Evolutionary conservation across 441 rosid species (phyloP), one percentile per base, ranked within the genome.

Genomic region (Sinapis alba): DNA sequence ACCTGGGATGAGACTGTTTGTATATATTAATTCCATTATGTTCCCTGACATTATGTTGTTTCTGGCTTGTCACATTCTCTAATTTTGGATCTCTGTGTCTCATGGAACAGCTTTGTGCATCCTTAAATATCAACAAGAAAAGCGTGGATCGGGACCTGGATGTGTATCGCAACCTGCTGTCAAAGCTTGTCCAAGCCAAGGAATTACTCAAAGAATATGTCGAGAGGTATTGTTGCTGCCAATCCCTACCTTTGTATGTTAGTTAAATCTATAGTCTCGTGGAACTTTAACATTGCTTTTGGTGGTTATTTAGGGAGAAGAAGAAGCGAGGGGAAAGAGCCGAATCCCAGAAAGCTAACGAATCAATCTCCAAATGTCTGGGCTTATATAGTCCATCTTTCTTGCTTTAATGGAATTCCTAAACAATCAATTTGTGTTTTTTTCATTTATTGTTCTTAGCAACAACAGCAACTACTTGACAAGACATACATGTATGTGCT

Each of bases 141-240:
- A 90, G 95, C 71, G 97, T 93, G 76, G 99, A 96, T 56, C 89
- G 99, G 28, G 98, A 96, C 84, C 97, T 96, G 9, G 99, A 91
- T 82, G 99, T 96, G 64, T 96, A 96, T 72, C 98, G 98, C 67
- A 91, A 91, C 84, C 83, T 93, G 68, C 94, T 96, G 51, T 88
- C 97, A 61, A 96, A 93, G 80, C 85, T 96, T 86, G 98, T 96
- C 80, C 99, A 93, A 81, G 97, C 99, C 12, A 96, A 93, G 79
- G 98, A 96, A 82, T 77, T 96, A 77, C 93, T 93, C 10, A 96
- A 82, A 89, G 99, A 96, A 83, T 96, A 91, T 78, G 85, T 96
- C 50, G 96, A 83, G 21, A 93, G 99, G 99, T 96, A 89, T 67
- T 51, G 16, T n/a, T 58, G 38, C 41, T 50, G 6, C 63, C 38